These are phyloP conservation scores for Thelephora ganbajun DNA, from an alignment of 768 basidiomycete species.

Conservation along the genomic window DNA sequence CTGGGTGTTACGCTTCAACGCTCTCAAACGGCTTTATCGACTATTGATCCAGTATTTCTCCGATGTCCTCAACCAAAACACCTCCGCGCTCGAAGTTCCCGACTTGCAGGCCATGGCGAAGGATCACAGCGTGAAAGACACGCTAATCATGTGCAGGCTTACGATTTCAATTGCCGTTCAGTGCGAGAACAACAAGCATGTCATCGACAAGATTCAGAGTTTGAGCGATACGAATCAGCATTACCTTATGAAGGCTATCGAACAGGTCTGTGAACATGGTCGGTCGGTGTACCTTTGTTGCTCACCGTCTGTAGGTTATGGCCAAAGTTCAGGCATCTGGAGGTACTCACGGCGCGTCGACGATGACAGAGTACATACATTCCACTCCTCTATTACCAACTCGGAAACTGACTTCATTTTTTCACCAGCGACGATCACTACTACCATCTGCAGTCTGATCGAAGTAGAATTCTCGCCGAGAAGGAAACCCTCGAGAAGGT, in stretches of 20 bases:
- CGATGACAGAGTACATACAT: slow-evolving; percentile 66
- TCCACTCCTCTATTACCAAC: no score
- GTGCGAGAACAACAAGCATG: slow-evolving; percentile 76
- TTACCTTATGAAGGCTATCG: slow-evolving; percentile 84
- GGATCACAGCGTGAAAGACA: slow-evolving; percentile 49
- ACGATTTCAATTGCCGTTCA: slow-evolving; percentile 82
- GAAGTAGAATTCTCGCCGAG: slow-evolving; percentile 62
- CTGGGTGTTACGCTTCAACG: slow-evolving; percentile 78
- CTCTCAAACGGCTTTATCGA: slow-evolving; percentile 75
- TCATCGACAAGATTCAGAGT: slow-evolving; percentile 80
- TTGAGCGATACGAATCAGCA: slow-evolving; percentile 78
- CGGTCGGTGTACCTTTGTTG: neutral
- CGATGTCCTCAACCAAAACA: slow-evolving; percentile 71
- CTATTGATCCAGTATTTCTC: slow-evolving; percentile 83
- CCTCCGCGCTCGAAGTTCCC: slow-evolving; percentile 69
- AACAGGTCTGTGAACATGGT: slow-evolving; percentile 44
- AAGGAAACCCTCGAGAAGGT: slow-evolving; percentile 80
- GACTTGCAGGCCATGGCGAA: slow-evolving; percentile 80
- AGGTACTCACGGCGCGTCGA: slow-evolving; percentile 38
- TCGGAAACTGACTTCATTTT: slow-evolving; percentile 2
- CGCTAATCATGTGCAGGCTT: slow-evolving; percentile 63
- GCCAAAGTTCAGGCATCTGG: slow-evolving; percentile 46
- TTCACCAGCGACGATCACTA: slow-evolving; percentile 73
- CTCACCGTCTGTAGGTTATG: slow-evolving; percentile 44
- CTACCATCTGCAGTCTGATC: slow-evolving; percentile 72